Conservation (phyloP, 495 filamentous ascomycete species). For the Cudoniella acicularis region DNA sequence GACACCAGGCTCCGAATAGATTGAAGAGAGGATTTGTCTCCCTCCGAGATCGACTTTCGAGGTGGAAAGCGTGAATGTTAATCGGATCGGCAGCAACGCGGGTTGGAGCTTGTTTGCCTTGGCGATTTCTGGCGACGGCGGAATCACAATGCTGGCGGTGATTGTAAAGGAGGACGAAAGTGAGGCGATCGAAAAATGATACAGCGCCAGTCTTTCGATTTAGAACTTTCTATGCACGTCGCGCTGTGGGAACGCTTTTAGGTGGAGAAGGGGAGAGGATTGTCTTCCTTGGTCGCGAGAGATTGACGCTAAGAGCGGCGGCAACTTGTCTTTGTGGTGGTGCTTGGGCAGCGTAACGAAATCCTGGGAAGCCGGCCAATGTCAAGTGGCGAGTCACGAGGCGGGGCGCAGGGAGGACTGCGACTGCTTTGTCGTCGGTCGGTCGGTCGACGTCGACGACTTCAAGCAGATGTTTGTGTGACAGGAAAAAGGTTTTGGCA, state of each 20-base stretch:
- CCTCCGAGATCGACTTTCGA: background rate
- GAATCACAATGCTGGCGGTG: background rate
- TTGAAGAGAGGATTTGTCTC: background rate
- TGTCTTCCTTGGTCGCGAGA: background rate
- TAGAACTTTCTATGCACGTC: background rate
- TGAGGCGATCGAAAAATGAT: background rate
- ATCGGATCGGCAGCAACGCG: background rate
- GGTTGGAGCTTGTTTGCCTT: background rate
- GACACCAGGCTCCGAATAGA: background rate
- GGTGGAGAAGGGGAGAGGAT: background rate
- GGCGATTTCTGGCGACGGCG: background rate
- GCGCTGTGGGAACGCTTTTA: background rate
- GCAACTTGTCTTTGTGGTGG: background rate
- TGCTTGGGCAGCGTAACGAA: background rate
- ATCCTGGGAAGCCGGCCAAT: background rate
- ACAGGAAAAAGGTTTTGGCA: no score
- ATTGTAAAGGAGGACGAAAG: background rate
- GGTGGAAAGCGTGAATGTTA: background rate
- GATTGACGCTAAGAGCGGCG: background rate
- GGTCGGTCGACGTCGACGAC: background rate
- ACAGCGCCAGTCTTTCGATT: background rate
- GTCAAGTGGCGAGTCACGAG: background rate
- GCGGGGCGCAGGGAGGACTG: background rate
- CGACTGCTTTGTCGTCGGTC: background rate
- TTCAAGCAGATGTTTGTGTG: no score